Base-by-base conservation (phyloP, 768 basidiomycete species). In the Tulasnella calospora region DNA sequence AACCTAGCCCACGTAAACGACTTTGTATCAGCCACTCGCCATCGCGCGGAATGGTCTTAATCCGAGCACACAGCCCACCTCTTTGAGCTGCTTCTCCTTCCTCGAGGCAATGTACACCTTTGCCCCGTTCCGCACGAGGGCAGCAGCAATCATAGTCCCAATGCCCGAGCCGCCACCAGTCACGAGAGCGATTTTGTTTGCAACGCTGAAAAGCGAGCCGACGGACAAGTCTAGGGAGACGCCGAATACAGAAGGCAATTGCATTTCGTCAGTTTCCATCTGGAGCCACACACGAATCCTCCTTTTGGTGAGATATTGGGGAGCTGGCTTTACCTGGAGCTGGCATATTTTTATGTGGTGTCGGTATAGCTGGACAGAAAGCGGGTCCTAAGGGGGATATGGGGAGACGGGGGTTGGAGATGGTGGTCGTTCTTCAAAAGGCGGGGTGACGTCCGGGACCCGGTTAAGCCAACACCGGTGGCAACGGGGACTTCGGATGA, bases 41-140 rank as follows among this genome's bases (percentile, higher is more conserved):
- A 17, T 15, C 27, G 13, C 61, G 15, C 30, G 30, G 70, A 61
- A 51, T 33, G 57, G 23, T 41, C 57, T 61, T 9, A 23, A 76
- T 17, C n/a, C 19, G 75, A 3, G 30, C 41, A 38, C 47, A 9
- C 21, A 12, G 73, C 87, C 74, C 77, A 92, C 93, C 87, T 92
- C 89, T 85, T 92, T 90, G 78, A 96, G 87, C 81, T 92, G 91
- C 27, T 86, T 83, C 85, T 94, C 92, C 83, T 94, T 95, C 77
- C 95, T 87, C 15, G 93, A 91, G 19, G 95, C 94, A 81, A 96
- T 95, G 85, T 96, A 95, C 57, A 97, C 95, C 81, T 90, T 92
- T 44, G 92, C 93, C 17, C 95, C 95, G 81, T 96, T 95, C 61
- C 61, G 61, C 61, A 92, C 92, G 81, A 94, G 91, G 1, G 92